Evolutionary conservation across 345 rosid genomes (phyloP).

Genomic region (Triadica sebifera): DNA sequence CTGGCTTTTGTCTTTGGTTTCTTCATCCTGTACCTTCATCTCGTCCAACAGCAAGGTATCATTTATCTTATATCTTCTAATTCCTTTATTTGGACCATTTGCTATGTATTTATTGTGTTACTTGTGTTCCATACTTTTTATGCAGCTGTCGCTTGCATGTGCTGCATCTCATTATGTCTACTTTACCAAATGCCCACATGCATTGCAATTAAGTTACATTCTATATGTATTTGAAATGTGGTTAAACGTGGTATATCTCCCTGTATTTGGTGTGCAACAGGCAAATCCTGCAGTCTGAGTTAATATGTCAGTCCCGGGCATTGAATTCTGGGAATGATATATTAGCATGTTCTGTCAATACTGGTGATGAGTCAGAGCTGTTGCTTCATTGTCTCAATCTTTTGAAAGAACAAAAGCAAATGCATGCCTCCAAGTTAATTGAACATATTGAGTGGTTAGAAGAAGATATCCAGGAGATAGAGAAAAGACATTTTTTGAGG

Average conservation of each 20-base stretch:
- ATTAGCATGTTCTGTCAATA: slow-evolving; percentile 1
- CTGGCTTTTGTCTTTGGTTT: slow-evolving; percentile 85
- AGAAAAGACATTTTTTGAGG: slow-evolving; percentile 31
- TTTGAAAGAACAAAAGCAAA: slow-evolving; percentile 5
- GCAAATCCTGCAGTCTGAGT: slow-evolving; percentile 22
- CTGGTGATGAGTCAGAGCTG: slow-evolving; percentile 10
- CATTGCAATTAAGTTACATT: too few relatives aligned
- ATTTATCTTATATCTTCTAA: not conserved
- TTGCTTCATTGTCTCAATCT: slow-evolving; percentile 15
- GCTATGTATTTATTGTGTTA: not conserved
- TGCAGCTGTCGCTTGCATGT: not conserved
- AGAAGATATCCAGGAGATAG: slow-evolving; percentile 19
- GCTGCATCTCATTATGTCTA: not conserved
- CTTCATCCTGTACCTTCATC: slow-evolving; percentile 71
- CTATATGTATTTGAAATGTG: not conserved
- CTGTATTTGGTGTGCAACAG: slow-evolving; percentile 13
- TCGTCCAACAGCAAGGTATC: slow-evolving; percentile 78
- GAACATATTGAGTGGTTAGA: slow-evolving; percentile 18
- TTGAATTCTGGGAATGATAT: not conserved
- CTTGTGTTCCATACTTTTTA: not conserved
- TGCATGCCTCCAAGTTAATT: slow-evolving; percentile 15
- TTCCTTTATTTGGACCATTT: not conserved
- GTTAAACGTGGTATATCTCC: not conserved
- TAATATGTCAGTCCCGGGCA: not conserved
- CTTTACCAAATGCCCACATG: not conserved